Percentiles rank a stretch among this genome's conserved stretches.
Evolutionary conservation across 2,329 filamentous ascomycete genomes (phyloP).

Genomic region (Proliferodiscus dingleyae): DNA sequence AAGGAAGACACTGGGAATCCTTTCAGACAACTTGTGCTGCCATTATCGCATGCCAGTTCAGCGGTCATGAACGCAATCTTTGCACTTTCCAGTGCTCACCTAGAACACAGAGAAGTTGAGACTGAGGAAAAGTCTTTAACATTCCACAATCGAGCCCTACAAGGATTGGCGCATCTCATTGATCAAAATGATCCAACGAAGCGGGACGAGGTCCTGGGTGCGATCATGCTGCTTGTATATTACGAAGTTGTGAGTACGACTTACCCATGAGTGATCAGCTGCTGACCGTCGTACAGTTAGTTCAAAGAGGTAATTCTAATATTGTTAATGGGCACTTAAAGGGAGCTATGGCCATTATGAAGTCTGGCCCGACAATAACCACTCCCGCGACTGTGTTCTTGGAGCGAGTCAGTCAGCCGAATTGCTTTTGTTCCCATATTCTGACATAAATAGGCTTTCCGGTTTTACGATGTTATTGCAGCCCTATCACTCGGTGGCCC

Average conservation of each 20-base stretch:
- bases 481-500: slow-evolving; percentile 56
- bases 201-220: slow-evolving; percentile 53
- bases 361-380: slow-evolving; percentile 38
- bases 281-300: slow-evolving; percentile 42
- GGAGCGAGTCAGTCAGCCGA: slow-evolving; percentile 45
- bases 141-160: slow-evolving; percentile 56
- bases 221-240: slow-evolving; percentile 58
- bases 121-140: slow-evolving; percentile 50
- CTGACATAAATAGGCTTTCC: slow-evolving; percentile 48
- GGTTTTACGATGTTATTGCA: slow-evolving; percentile 62
- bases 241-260: slow-evolving; percentile 53
- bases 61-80: slow-evolving; percentile 78
- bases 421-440: background rate
- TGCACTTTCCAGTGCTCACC: slow-evolving; percentile 76
- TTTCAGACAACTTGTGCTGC: slow-evolving; percentile 59
- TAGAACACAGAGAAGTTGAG: slow-evolving; percentile 59
- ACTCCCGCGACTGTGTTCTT: slow-evolving; percentile 53
- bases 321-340: slow-evolving; percentile 58
- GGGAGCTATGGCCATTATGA: slow-evolving; percentile 58
- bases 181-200: slow-evolving; percentile 45
- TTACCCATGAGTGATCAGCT: slow-evolving; percentile 10
- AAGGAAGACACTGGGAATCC: slow-evolving; percentile 59
- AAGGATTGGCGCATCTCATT: slow-evolving; percentile 53
- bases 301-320: slow-evolving; percentile 54
- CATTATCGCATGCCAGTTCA: slow-evolving; percentile 49